Conservation (phyloP, 352 stramenopile genomes). For the Phytophthora megakarya region DNA sequence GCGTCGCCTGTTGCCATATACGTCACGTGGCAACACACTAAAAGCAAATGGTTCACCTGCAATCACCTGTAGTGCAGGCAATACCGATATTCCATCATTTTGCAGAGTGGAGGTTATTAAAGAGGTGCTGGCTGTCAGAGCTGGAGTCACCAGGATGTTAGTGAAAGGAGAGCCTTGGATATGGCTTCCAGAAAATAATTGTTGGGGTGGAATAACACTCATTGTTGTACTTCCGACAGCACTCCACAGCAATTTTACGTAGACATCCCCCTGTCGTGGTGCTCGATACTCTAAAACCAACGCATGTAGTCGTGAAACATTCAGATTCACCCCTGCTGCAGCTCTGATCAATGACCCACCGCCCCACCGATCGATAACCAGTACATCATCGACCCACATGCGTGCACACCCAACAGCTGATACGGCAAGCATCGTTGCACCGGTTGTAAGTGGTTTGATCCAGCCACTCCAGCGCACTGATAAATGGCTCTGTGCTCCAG, state of each 20-base stretch:
- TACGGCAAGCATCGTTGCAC: conserved; percentile 51
- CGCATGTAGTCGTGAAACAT: conserved; percentile 46
- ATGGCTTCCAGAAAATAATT: conserved; percentile 54
- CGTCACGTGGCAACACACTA: conserved; percentile 51
- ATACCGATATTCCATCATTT: conserved; percentile 9
- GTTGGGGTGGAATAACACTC: conserved; percentile 50
- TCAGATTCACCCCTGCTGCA: conserved; percentile 32
- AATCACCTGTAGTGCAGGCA: conserved; percentile 18
- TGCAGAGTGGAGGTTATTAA: conserved; percentile 21
- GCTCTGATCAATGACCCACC: conserved; percentile 29
- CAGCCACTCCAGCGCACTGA: conserved; percentile 71
- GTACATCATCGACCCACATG: conserved; percentile 63
- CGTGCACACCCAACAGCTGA: conserved; percentile 57
- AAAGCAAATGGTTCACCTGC: conserved; percentile 45
- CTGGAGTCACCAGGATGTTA: conserved; percentile 46
- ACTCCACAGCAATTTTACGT: conserved; percentile 60
- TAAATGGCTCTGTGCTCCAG: conserved; percentile 55
- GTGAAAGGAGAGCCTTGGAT: conserved; percentile 59
- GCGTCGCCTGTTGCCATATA: conserved; percentile 47
- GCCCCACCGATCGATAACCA: conserved; percentile 73
- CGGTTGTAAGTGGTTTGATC: conserved; percentile 52
- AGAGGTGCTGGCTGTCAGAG: conserved; percentile 23
- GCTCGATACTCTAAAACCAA: conserved; percentile 72
- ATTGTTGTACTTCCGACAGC: conserved; percentile 28
- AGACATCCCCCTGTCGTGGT: conserved; percentile 37